A percentile compares a stretch with the other conserved stretches of the same genome.
Evolutionary conservation across 805 yeast genomes (phyloP).

Genomic region (Candida sithepensis): DNA sequence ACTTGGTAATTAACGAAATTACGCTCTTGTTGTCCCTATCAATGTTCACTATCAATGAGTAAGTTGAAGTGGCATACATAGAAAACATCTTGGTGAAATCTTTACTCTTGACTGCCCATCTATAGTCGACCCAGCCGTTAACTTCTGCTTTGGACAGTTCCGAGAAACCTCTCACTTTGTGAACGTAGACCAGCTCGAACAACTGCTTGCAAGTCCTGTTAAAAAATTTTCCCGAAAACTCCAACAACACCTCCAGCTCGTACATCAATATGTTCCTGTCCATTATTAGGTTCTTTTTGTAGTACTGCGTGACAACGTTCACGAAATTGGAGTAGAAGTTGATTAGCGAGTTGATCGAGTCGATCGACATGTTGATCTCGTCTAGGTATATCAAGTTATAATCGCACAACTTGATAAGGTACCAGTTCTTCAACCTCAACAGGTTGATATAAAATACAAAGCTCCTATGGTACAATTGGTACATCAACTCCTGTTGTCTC

Average conservation of each 20-base stretch:
- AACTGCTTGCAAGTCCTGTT: neutral
- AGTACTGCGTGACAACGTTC: neutral
- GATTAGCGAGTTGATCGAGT: neutral
- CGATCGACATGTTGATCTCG: neutral
- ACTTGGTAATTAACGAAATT: neutral
- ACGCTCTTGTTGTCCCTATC: neutral
- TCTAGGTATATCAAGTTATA: conserved; percentile 2
- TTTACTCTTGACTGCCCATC: conserved; percentile 1
- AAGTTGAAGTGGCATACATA: neutral
- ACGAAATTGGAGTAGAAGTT: conserved; percentile 1
- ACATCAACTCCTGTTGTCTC: neutral
- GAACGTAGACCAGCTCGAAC: neutral
- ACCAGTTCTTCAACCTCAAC: conserved; percentile 1
- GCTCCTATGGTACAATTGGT: neutral
- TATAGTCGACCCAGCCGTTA: neutral
- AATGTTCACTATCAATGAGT: neutral
- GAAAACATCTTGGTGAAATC: neutral
- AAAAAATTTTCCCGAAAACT: neutral
- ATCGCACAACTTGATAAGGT: neutral
- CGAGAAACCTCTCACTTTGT: conserved; percentile 1
- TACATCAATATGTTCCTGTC: neutral
- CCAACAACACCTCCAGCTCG: neutral
- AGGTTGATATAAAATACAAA: neutral
- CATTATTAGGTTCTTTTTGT: neutral
- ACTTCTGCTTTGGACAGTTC: neutral